A percentile compares a stretch with the other conserved stretches of the same genome.
Evolutionary conservation across 1,139 yeast genomes (phyloP).

Genomic region (Yamadazyma diospyri): DNA sequence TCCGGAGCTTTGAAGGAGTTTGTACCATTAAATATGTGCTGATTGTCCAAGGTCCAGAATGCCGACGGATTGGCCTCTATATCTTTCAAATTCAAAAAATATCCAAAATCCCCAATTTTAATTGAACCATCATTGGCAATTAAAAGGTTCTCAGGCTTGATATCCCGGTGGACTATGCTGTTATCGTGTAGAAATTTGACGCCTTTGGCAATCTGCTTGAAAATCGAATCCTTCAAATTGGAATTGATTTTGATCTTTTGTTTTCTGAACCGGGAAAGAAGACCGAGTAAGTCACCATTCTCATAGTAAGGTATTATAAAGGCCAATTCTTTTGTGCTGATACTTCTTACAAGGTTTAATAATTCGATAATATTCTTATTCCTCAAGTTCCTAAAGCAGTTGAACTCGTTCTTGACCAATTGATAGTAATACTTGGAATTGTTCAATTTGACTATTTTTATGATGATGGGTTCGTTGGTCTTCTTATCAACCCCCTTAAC

Average conservation of each 20-base stretch:
- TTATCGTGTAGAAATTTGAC: conserved; percentile 42
- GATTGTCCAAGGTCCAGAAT: conserved; percentile 18
- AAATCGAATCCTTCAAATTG: conserved; percentile 42
- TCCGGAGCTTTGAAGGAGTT: conserved; percentile 57
- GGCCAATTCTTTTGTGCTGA: conserved; percentile 19
- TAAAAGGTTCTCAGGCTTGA: conserved; percentile 54
- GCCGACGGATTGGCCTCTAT: conserved; percentile 10
- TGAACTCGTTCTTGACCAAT: conserved; percentile 30
- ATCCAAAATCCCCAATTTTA: conserved; percentile 53
- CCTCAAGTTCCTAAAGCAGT: conserved; percentile 24
- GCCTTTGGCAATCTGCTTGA: conserved; percentile 46
- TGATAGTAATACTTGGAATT: conserved; percentile 13
- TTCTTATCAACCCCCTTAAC: conserved; percentile 27
- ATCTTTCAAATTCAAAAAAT: conserved; percentile 33
- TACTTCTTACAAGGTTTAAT: conserved; percentile 19
- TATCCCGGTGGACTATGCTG: conserved; percentile 48
- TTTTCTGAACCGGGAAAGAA: conserved; percentile 35
- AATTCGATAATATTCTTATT: conserved; percentile 31
- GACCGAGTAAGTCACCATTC: conserved; percentile 47
- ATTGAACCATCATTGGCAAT: conserved; percentile 44
- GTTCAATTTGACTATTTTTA: conserved; percentile 28
- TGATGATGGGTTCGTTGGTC: conserved; percentile 20
- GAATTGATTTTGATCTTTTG: conserved; percentile 25
- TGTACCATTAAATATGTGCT: conserved; percentile 44
- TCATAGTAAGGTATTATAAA: conserved; percentile 41